These are phyloP conservation scores for Cornus suecica DNA, from an alignment of 148 eudicot species.

Conservation along the genomic window DNA sequence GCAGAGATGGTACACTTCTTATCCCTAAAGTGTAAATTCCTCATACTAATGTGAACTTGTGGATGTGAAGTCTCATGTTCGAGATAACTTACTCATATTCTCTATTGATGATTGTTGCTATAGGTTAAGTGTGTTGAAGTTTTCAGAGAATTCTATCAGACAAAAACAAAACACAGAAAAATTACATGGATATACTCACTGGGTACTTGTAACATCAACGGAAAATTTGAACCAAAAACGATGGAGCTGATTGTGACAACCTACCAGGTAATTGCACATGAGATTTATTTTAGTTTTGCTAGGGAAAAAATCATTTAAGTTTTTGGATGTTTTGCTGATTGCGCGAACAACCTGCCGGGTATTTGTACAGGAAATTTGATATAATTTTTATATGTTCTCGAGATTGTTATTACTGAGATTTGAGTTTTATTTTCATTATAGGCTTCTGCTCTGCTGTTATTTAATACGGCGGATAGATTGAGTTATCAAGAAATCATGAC, in stretches of 20 bases:
- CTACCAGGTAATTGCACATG: constrained; percentile 17
- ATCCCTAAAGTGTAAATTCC: not conserved
- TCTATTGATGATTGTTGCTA: not conserved
- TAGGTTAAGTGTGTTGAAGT: constrained; percentile 67
- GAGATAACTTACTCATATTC: not conserved
- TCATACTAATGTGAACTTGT: not conserved
- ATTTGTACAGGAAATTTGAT: not conserved
- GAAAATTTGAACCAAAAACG: constrained; percentile 28
- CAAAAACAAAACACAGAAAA: constrained; percentile 62
- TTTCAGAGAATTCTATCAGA: constrained; percentile 58
- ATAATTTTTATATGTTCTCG: not conserved
- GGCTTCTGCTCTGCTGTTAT: constrained; percentile 32
- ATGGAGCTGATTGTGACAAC: constrained; percentile 33
- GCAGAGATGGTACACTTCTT: constrained; percentile 51
- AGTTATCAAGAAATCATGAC: constrained; percentile 35
- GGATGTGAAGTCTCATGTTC: not conserved
- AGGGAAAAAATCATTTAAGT: too few species aligned
- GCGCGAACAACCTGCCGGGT: constrained; percentile 33
- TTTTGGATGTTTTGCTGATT: too few species aligned
- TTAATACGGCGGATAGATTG: constrained; percentile 22
- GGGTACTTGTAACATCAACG: constrained; percentile 32
- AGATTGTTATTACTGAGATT: not conserved
- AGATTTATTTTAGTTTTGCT: not conserved
- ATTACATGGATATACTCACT: constrained; percentile 62
- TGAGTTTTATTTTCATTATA: constrained; percentile 6